Evolutionary conservation across 108 stramenopile species (phyloP).

Genomic region (Cyclostephanos invisitatus): DNA sequence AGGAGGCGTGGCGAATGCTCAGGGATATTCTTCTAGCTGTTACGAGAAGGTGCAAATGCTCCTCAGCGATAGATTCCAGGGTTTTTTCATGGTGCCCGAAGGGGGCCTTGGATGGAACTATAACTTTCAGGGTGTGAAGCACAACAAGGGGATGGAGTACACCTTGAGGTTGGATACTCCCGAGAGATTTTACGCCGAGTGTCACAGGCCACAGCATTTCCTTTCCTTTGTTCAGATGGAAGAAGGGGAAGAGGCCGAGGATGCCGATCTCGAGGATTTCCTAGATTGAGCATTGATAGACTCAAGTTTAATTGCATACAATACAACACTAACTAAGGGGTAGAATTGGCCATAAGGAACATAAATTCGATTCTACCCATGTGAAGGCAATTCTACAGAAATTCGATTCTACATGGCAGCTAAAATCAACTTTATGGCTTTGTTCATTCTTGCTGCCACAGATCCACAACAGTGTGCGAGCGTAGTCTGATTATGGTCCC

Average conservation of each 20-base stretch:
- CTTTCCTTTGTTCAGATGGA: constrained; percentile 97
- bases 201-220: constrained; percentile 98
- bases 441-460: too few relatives aligned
- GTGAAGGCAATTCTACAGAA: too few relatives aligned
- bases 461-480: constrained; percentile 62
- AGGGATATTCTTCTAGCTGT: constrained; percentile 92
- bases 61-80: constrained; percentile 95
- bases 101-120: constrained; percentile 97
- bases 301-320: neutral
- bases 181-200: constrained; percentile 93
- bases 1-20: constrained; percentile 86
- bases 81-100: constrained; percentile 97
- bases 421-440: too few relatives aligned
- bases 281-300: constrained; percentile 50
- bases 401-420: too few relatives aligned
- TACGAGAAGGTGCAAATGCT: constrained; percentile 99
- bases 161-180: constrained; percentile 88
- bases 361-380: too few relatives aligned
- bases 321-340: too few relatives aligned
- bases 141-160: constrained; percentile 91
- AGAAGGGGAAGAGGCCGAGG: constrained; percentile 79
- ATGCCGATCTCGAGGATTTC: constrained; percentile 91
- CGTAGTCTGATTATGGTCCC: constrained; percentile 51
- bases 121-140: constrained; percentile 99
- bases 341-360: too few relatives aligned